Base-by-base conservation (phyloP, 306 rosid species). In the Luffa acutangula region DNA sequence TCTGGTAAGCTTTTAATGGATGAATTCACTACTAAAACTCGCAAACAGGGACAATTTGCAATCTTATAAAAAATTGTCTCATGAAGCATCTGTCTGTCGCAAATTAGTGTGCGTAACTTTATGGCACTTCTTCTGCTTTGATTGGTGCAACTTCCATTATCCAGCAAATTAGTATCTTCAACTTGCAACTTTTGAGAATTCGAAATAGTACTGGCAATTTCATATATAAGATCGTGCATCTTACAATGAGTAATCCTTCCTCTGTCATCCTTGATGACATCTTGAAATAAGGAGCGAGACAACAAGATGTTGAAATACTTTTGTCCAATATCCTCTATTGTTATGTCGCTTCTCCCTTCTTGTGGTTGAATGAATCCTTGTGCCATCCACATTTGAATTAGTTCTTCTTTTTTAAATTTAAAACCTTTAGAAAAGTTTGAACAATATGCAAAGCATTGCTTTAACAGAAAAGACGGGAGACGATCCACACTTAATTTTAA, bases 181-280 rank as follows among this genome's bases (percentile, higher is more conserved):
- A 34, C 7, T 4, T 21, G 37, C 46, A 75, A 9, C 6, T 17
- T 75, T 41, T 58, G 2, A 25, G 9, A 48, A 49, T 17, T 25
- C 5, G 36, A 5, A 56, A 57, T 41, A n/a, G 14, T 65, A 20
- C 5, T 25, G 0, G 84, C 84, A 21, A 81, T 62, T 7, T 52
- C 84, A 52, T 75, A 53, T 3, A 81, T 25, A 17, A 81, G 74
- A 81, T 74, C 75, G 17, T 74, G 83, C 83, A 81, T 81, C 56
- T 74, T 62, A 17, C 43, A 60, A 13, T 39, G 41, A 1, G 5
- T 20, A 7, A 41, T 37, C 7, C 18, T 14, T 7, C 37, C 64
- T 7, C 4, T 0, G 0, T 0, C 41, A 9, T 74, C 66, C 21
- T 1, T 37, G 25, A 0, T 2, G 4, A 52, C 66, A 62, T 64